Base-by-base conservation (phyloP, 176 grass and related monocot species). In the Canna indica region DNA sequence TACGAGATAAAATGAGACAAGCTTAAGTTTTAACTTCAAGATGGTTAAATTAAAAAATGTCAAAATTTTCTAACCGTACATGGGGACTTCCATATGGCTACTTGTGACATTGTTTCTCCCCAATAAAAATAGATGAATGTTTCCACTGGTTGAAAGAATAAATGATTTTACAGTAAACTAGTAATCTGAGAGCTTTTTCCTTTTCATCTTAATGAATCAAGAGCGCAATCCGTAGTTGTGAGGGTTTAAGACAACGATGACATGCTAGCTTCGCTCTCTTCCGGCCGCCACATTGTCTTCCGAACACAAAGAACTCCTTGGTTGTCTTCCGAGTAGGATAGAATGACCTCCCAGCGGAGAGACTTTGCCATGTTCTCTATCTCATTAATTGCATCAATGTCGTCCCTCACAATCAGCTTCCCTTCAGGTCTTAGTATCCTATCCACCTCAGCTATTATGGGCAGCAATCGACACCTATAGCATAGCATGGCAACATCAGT, bases 291-390 rank as follows among this genome's bases (percentile, higher is more conserved):
- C 12, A 33, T 32, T 33, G 59, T 62, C 59, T 62, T 62, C 59
- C 33, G 59, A 32, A 62, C 59, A 31, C 59, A 62, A 33, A 62
- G 59, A 8, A 62, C 32, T 16, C 59, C 59, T 62, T 62, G 29
- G 10, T 62, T 62, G 1, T 32, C 59, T 11, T 62, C 20, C 33
- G 30, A 33, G 59, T 34, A 62, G 59, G 30, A 30, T 11, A 33
- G 4, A 5, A 62, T 62, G 15, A 32, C 28, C 29, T 31, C 59
- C 59, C 59, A 62, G 59, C 33, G 28, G 30, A 32, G 59, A 32
- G 59, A 62, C 59, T 32, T 62, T 62, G 59, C 59, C 5, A 62
- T 62, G 16, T 62, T 62, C 59, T 33, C 59, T 62, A 62, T 62
- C 59, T 33, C 29, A 17, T 32, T 62, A 6, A 62, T 33, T 18